A percentile compares a stretch with the other conserved stretches of the same genome.
Conservation (phyloP, 208 protist genomes). For the Entamoeba histolytica region DNA sequence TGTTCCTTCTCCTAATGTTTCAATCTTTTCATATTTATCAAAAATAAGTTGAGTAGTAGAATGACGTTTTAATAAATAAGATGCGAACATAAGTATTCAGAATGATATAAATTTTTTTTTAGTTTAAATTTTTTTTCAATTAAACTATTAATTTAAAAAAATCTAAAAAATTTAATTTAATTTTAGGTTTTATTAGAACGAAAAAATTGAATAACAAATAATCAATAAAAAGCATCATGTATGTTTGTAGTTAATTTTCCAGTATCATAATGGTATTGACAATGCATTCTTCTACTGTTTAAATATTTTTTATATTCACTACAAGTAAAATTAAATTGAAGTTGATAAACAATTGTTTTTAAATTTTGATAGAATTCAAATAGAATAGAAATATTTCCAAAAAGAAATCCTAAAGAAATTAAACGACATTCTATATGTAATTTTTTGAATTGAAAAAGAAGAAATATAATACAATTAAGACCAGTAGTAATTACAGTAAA, state of each 20-base stretch:
- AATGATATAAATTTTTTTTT: no score
- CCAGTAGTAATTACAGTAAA: not conserved
- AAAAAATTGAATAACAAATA: not conserved
- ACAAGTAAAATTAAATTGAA: not conserved
- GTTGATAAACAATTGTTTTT: not conserved
- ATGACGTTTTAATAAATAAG: no score
- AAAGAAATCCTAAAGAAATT: not conserved
- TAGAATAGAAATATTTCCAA: not conserved
- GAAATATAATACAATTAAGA: not conserved
- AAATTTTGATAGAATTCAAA: not conserved
- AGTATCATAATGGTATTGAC: not conserved
- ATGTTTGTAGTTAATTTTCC: not conserved
- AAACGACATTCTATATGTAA: not conserved
- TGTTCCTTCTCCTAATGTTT: constrained; percentile 29
- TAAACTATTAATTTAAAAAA: no score
- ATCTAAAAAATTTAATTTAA: no score
- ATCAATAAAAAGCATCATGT: not conserved
- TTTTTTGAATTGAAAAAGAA: not conserved
- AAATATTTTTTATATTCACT: not conserved
- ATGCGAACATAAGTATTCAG: no score
- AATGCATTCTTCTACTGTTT: not conserved
- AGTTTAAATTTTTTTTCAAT: no score
- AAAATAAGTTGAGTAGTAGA: no score
- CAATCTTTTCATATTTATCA: not conserved
- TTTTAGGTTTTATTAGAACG: no score